phyloP scores from a whole-genome alignment of 495 filamentous ascomycete species.

The Neurospora sp. region DNA sequence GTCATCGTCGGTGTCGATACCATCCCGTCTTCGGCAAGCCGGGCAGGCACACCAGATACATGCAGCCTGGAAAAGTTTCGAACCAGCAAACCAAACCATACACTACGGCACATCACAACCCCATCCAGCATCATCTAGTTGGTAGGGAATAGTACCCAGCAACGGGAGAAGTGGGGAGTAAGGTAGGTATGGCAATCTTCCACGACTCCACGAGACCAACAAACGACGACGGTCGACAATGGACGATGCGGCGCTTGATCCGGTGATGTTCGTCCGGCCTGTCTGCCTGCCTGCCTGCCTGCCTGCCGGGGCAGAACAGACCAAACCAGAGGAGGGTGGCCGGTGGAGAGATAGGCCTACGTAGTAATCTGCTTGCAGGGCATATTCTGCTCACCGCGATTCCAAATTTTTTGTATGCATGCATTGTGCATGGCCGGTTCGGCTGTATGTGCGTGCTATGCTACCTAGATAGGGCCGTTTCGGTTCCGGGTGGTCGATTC shows the following conservation, averaged over 20 bases:
- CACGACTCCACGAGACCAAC: neutral
- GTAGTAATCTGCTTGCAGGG: neutral
- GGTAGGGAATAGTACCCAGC: neutral
- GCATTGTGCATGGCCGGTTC: neutral
- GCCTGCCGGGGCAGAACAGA: neutral
- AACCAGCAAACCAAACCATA: neutral
- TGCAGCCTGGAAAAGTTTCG: neutral
- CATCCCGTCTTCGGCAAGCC: neutral
- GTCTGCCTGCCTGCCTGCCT: neutral
- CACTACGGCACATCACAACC: neutral
- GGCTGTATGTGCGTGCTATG: neutral
- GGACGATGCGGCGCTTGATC: neutral
- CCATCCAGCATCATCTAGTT: neutral
- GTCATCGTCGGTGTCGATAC: neutral
- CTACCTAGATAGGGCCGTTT: neutral
- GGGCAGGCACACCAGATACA: neutral
- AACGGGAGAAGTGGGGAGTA: neutral
- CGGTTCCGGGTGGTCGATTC: neutral
- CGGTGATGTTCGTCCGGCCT: neutral
- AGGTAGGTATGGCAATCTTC: neutral
- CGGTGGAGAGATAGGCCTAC: neutral
- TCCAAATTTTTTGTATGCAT: neutral
- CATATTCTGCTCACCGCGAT: neutral
- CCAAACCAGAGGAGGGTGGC: neutral
- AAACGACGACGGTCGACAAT: neutral